Percentiles rank a stretch among this genome's conserved stretches.
Evolutionary conservation across 1,284 basidiomycete genomes (phyloP).

Genomic region (Taiwanofungus camphoratus): DNA sequence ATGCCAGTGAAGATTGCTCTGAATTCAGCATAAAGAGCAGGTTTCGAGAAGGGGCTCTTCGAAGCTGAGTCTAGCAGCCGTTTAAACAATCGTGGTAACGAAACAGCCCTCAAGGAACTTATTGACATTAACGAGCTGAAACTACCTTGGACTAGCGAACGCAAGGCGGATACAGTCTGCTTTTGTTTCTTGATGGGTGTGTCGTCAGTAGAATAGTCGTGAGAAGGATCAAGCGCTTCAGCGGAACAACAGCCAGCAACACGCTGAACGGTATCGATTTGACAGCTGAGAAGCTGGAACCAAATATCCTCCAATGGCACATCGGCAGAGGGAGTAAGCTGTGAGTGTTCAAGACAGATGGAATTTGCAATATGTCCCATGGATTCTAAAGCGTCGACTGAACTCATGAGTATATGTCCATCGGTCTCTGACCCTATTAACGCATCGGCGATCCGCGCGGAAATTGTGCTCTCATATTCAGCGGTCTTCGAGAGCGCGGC

Average conservation of each 20-base stretch:
- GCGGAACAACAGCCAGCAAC: conserved; percentile 43
- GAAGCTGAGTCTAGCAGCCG: conserved; percentile 75
- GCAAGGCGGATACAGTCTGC: conserved; percentile 47
- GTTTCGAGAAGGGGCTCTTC: conserved; percentile 38
- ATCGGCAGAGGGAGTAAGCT: conserved; percentile 31
- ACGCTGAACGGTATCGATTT: conserved; percentile 75
- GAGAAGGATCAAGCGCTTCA: conserved; percentile 20
- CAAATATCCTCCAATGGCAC: conserved; percentile 81
- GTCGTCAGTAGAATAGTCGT: conserved; percentile 17
- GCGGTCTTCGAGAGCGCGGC: conserved; percentile 68
- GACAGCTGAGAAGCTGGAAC: conserved; percentile 80
- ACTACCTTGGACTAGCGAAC: conserved; percentile 78
- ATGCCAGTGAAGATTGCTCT: conserved; percentile 87
- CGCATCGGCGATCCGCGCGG: conserved; percentile 43
- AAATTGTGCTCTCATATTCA: conserved; percentile 51
- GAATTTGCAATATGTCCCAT: conserved; percentile 58
- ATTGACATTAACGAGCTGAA: conserved; percentile 83
- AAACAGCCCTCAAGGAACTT: conserved; percentile 76
- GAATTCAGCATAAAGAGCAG: conserved; percentile 87
- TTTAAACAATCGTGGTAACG: conserved; percentile 89
- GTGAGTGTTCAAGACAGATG: conserved; percentile 67
- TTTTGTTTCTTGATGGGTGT: conserved; percentile 21
- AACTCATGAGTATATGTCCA: conserved; percentile 27
- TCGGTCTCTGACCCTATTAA: conserved; percentile 28
- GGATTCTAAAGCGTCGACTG: conserved; percentile 39